Evolutionary conservation across 129 eudicot genomes (phyloP), one percentile per base, ranked within the genome.

Genomic region (Gnaphalium uliginosum): DNA sequence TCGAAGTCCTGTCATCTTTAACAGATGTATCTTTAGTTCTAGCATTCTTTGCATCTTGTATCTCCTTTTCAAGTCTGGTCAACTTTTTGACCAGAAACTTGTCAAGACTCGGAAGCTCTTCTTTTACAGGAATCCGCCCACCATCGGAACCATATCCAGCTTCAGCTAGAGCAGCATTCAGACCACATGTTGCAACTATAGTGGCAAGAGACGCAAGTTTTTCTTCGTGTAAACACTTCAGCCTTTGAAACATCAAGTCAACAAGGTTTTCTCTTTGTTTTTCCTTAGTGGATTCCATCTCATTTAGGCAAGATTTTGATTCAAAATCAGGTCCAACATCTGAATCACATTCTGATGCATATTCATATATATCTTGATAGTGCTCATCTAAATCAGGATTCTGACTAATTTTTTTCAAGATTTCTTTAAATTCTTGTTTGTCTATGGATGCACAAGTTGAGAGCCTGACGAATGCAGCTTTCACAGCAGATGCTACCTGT

Each of bases 401-500:
- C 72, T 94, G 88, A 79, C 91, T 90, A 58, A 94, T 89, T 81
- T 76, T 94, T 60, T 75, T 78, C 76, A 94, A 64, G 72, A 94
- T 79, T 25, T 83, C 89, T 71, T 86, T 94, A 23, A 87, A 90
- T 56, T 90, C 98, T 74, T 87, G 90, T 73, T 85, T 85, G 33
- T 86, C 81, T 24, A 87, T 87, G 54, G 91, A 85, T 50, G 85
- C 69, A 65, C 81, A 85, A 78, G 73, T 83, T 50, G 91, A 96
- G n/a, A 94, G 96, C 83, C 66, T 90, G 22, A 84, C 54, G 35
- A 94, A 94, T 69, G 97, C 97, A 62, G 96, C 79, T 83, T 94
- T 94, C 23, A 94, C 91, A 21, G 96, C 98, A 61, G 84, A 81
- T 64, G 98, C 98, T 22, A 94, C 98, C 85, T 94, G 98, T 81